Evolutionary conservation across 805 yeast genomes (phyloP), one percentile per base, ranked within the genome.

Genomic region (Hanseniaspora hatyaiensis): DNA sequence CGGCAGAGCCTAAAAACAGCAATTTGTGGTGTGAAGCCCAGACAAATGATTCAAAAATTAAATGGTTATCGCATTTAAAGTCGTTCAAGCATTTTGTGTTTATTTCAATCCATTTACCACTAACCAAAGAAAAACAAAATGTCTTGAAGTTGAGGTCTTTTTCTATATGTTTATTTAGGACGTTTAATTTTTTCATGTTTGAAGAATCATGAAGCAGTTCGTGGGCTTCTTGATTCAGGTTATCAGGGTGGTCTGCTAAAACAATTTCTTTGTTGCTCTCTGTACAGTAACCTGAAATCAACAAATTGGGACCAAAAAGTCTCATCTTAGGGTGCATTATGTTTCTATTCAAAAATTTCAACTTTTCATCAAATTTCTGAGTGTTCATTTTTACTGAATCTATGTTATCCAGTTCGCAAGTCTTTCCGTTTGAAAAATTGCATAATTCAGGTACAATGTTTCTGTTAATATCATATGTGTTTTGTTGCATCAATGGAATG

Each of bases 11-110:
- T 30, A 82, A 55, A 24, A 80, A 60, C 1, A 80, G 64, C 1
- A 80, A 77, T 58, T 77, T 78, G 57, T 82, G 89, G 60, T 82
- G 94, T 0, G 88, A 79, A 28, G 72, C 72, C 94, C 94, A 82
- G 1, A 77, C 77, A 61, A 73, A 78, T 0, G 82, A 76, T 52
- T 76, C 78, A 75, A 83, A 76, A 43, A 80, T 70, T 45, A 80
- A 64, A 55, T 80, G 83, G 2, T 73, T 67, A 26, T 72, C 72
- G 5, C 42, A 40, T 28, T 69, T 64, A 40, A 70, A 73, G 52
- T 74, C 78, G 40, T 71, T 69, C 54, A 79, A 67, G 58, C 71
- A 67, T 34, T 70, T 70, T 13, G 73, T 63, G 52, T 75, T 78
- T 20, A 82, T 60, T 48, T 78, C 65, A 0, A 82, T 73, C 88